A percentile compares a stretch with the other conserved stretches of the same genome.
Evolutionary conservation across 2,329 filamentous ascomycete genomes (phyloP).

Genomic region (Phialocephala subalpina): DNA sequence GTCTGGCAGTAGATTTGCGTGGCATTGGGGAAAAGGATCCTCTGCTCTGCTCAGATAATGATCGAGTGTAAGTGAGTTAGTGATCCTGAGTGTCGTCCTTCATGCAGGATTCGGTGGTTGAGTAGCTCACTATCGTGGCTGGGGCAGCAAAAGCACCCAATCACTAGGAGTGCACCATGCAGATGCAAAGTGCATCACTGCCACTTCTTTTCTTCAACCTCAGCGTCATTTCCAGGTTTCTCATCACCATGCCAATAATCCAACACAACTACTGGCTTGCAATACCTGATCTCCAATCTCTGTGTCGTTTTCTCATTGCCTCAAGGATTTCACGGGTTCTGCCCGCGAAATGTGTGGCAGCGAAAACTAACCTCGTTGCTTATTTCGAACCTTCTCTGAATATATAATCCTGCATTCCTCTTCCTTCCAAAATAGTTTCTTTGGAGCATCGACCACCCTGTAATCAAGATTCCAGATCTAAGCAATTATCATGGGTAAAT

Average conservation of each 20-base stretch:
- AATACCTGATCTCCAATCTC: too few species aligned
- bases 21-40: not conserved
- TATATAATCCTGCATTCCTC: not conserved
- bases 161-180: not conserved
- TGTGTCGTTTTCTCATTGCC: too few species aligned
- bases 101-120: constrained; percentile 12
- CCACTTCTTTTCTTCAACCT: too few species aligned
- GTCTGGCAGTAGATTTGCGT: not conserved
- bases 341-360: too few species aligned
- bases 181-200: too few species aligned
- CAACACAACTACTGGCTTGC: too few species aligned
- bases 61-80: not conserved
- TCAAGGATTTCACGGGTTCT: too few species aligned
- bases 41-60: not conserved
- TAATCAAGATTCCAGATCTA: not conserved
- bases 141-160: not conserved
- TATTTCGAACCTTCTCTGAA: too few species aligned
- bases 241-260: too few species aligned
- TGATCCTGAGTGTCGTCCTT: constrained; percentile 3
- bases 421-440: not conserved
- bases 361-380: too few species aligned
- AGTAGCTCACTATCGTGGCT: constrained; percentile 7
- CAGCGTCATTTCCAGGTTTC: too few species aligned
- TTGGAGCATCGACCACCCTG: too few species aligned
- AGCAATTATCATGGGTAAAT: not conserved